A percentile compares a stretch with the other conserved stretches of the same genome.
Evolutionary conservation across 108 stramenopile genomes (phyloP).

Genomic region (Craspedostauros australis): DNA sequence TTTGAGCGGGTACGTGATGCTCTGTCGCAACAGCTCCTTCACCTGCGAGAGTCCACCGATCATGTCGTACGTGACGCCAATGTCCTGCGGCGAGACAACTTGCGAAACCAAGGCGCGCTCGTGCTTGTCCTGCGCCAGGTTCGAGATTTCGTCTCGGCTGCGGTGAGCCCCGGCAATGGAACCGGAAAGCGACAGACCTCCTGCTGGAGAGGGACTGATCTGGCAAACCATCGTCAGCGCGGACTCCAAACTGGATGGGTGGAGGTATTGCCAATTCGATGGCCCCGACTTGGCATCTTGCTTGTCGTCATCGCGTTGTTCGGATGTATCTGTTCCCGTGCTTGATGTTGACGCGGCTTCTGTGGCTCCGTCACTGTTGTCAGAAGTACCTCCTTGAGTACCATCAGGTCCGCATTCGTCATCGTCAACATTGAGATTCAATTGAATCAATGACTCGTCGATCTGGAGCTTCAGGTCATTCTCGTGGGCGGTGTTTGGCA

Average conservation of each 20-base stretch:
- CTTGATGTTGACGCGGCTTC: slow-evolving; percentile 2
- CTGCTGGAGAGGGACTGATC: slow-evolving; percentile 70
- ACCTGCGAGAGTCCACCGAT: slow-evolving; percentile 91
- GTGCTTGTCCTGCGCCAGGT: slow-evolving; percentile 88
- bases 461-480: slow-evolving; percentile 25
- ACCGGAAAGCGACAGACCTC: slow-evolving; percentile 49
- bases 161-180: slow-evolving; percentile 42
- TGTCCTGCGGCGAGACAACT: slow-evolving; percentile 83
- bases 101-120: slow-evolving; percentile 81
- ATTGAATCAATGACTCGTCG: slow-evolving; percentile 55
- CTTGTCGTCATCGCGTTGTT: slow-evolving; percentile 6
- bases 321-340: too few species aligned
- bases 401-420: slow-evolving; percentile 1
- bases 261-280: slow-evolving; percentile 37
- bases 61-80: slow-evolving; percentile 94
- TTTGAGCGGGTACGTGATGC: slow-evolving; percentile 93
- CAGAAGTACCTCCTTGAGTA: slow-evolving; percentile 22
- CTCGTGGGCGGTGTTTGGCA: slow-evolving; percentile 33
- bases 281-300: neutral
- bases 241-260: slow-evolving; percentile 73
- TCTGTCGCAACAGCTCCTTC: slow-evolving; percentile 92
- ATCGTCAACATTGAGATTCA: slow-evolving; percentile 18
- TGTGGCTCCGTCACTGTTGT: slow-evolving; percentile 12
- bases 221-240: slow-evolving; percentile 67
- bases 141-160: slow-evolving; percentile 72